Percentiles rank a stretch among this genome's conserved stretches.
phyloP scores from a whole-genome alignment of 495 filamentous ascomycete genomes.

The Penicillium angulare region DNA sequence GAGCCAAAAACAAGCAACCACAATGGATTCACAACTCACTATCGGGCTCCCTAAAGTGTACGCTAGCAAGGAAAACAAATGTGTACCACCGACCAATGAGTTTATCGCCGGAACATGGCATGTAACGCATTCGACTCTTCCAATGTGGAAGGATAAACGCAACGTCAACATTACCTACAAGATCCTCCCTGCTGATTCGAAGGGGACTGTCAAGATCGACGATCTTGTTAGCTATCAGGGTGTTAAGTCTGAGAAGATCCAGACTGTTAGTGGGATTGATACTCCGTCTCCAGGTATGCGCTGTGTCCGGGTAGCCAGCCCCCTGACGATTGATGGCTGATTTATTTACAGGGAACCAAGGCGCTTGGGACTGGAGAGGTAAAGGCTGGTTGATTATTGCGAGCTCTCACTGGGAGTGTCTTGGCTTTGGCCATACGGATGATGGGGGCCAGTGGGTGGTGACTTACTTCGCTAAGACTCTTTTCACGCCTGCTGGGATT shows the following conservation, averaged over 20 bases:
- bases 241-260: slow-evolving; percentile 46
- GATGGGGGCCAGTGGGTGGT: slow-evolving; percentile 59
- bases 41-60: slow-evolving; percentile 17
- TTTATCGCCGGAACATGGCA: slow-evolving; percentile 70
- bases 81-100: slow-evolving; percentile 50
- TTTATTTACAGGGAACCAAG: slow-evolving; percentile 22
- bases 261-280: slow-evolving; percentile 62
- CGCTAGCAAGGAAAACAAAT: slow-evolving; percentile 19
- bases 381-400: slow-evolving; percentile 65
- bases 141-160: slow-evolving; percentile 64
- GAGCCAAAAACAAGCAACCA: neutral
- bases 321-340: neutral
- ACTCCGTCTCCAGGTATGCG: slow-evolving; percentile 37
- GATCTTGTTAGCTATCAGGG: slow-evolving; percentile 67
- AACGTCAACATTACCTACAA: slow-evolving; percentile 76
- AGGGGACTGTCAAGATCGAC: slow-evolving; percentile 47
- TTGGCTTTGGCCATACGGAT: slow-evolving; percentile 62
- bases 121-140: slow-evolving; percentile 66
- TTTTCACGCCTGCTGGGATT: slow-evolving; percentile 73
- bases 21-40: slow-evolving; percentile 11
- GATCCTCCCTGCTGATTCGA: slow-evolving; percentile 33
- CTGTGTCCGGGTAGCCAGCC: too few species aligned
- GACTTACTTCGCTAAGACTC: slow-evolving; percentile 71
- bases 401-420: slow-evolving; percentile 67
- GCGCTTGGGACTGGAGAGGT: slow-evolving; percentile 69